A percentile compares a stretch with the other conserved stretches of the same genome.
These are phyloP conservation scores for Entelexis sorbosivorans DNA, from an alignment of 1,139 yeast species.

Conservation along the genomic window DNA sequence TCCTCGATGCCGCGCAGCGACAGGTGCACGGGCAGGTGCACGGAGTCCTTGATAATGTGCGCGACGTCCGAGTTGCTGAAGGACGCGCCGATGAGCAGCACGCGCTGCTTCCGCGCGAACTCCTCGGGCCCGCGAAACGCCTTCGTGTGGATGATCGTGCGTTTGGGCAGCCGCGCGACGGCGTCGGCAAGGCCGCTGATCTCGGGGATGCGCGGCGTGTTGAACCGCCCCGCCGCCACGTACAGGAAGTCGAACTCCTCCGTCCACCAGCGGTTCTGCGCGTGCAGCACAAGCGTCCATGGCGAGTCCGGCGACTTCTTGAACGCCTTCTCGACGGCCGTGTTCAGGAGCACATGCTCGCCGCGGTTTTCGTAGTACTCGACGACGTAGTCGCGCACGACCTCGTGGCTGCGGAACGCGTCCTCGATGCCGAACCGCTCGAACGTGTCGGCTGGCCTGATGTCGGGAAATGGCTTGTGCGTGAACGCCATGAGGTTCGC, in stretches of 20 bases:
- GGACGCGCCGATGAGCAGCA: conserved; percentile 15
- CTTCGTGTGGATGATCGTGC: conserved; percentile 16
- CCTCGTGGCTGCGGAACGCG: conserved; percentile 40
- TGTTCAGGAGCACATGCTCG: conserved; percentile 32
- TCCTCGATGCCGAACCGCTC: conserved; percentile 27
- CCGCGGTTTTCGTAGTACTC: conserved; percentile 31
- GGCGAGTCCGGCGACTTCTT: conserved; percentile 26
- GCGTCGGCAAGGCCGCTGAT: conserved; percentile 40
- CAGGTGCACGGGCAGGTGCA: conserved; percentile 22
- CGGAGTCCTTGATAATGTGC: conserved; percentile 9
- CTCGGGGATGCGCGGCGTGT: conserved; percentile 43
- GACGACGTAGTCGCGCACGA: conserved; percentile 38
- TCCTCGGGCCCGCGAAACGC: conserved; percentile 14
- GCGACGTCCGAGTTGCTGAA: conserved; percentile 20
- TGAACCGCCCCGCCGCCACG: conserved; percentile 44
- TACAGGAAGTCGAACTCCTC: conserved; percentile 43
- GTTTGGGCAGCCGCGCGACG: not conserved
- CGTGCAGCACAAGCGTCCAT: conserved; percentile 36
- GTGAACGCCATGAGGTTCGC: conserved; percentile 44
- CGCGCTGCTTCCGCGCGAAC: conserved; percentile 7
- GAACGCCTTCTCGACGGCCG: conserved; percentile 31
- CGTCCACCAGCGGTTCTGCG: conserved; percentile 21
- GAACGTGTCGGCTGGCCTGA: conserved; percentile 16
- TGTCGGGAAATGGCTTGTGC: conserved; percentile 36
- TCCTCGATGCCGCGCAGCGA: conserved; percentile 18